Percentiles rank a stretch among this genome's conserved stretches.
Conservation (phyloP, 208 protist species). For the Crithidia fasciculata region DNA sequence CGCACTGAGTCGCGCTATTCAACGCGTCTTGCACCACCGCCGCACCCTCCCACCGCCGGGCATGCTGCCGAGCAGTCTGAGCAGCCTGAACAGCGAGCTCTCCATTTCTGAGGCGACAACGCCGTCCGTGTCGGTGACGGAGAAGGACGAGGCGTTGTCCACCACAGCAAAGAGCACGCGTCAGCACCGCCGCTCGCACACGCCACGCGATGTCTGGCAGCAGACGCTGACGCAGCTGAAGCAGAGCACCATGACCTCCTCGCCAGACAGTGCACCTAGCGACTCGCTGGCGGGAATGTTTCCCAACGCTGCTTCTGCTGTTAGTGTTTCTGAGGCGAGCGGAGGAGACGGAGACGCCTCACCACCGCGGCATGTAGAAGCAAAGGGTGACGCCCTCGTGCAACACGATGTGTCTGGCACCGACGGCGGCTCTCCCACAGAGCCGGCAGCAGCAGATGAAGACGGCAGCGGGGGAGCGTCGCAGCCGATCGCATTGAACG, state of each 20-base stretch:
- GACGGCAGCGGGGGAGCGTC: background rate
- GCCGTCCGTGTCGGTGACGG: background rate
- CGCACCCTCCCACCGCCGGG: background rate
- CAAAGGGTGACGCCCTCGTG: too few species aligned
- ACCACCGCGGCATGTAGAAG: background rate
- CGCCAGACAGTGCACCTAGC: background rate
- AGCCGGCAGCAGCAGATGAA: background rate
- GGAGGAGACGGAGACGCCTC: background rate
- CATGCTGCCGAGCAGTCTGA: slow-evolving; percentile 2
- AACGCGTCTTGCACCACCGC: slow-evolving; percentile 14
- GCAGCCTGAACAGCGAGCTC: background rate
- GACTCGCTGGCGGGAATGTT: background rate
- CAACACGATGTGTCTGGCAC: background rate
- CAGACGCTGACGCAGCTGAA: slow-evolving; percentile 18
- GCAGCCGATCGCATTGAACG: background rate
- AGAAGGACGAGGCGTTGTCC: too few species aligned
- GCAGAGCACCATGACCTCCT: background rate
- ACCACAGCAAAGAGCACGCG: background rate
- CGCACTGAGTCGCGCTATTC: slow-evolving; percentile 17
- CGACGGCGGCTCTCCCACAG: background rate
- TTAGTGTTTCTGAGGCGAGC: too few species aligned
- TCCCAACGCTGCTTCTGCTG: too few species aligned
- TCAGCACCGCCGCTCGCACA: background rate
- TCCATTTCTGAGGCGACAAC: background rate
- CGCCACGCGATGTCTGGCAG: slow-evolving; percentile 5